Base-by-base conservation (phyloP, 257 asterid genomes). In the Salvia rosmarinus region DNA sequence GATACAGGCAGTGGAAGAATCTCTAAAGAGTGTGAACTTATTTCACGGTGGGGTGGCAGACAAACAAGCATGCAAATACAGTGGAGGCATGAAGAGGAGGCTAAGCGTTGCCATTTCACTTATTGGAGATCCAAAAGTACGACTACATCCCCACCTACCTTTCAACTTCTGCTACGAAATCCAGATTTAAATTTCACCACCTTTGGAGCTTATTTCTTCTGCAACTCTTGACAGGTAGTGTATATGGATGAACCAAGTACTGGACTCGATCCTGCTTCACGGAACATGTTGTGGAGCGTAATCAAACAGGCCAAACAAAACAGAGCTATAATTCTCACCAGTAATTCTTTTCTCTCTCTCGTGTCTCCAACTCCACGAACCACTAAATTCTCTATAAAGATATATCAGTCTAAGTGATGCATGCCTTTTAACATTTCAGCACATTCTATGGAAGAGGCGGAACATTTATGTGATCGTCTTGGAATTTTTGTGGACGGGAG, bases 71-170 rank as follows among this genome's bases (percentile, higher is more conserved):
- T 84, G 88, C 69, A 91, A 95, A 77, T 95, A 89, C 65, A 95
- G 99, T 72, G 99, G 99, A 77, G 99, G 98, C 72, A 95, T 95
- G 99, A 95, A 95, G 85, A 89, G 99, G 91, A 88, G 99, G 85
- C 99, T 91, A 46, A 95, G 99, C 21, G 99, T 95, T 30, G 99
- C 99, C 56, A 91, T 95, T 79, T 95, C 99, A 30, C 87, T 95
- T 64, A 91, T 95, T 54, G 98, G 99, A 75, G 95, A 95, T 84
- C 99, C 99, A 71, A 95, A 88, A 77, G 98, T 89, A 86, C 20
- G 82, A 32, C 42, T 39, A 42, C 21, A 30, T 74, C 63, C 75
- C 76, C 5, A 57, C 49, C 54, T 32, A n/a, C 68, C 5, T 71
- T 75, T 64, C 62, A 51, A 19, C 44, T 55, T 63, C 6, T 63